Evolutionary conservation across 2,329 filamentous ascomycete species (phyloP).

Genomic region (Scedosporium apiospermum): DNA sequence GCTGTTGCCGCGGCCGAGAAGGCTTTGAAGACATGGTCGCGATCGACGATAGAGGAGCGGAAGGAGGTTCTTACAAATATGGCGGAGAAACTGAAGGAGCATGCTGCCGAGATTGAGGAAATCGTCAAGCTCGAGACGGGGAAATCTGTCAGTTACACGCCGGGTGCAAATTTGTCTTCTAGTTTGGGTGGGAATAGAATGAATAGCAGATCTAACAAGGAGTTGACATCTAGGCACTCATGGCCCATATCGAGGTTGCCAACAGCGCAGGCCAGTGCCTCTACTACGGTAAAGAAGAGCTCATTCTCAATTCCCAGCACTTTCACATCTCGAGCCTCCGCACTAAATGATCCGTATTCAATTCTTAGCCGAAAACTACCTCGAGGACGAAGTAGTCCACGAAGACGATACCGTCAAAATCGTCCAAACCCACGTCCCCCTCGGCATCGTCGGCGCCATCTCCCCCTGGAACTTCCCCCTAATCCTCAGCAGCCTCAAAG

Average conservation of each 20-base stretch:
- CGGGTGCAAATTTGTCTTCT: background rate
- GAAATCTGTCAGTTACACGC: constrained; percentile 11
- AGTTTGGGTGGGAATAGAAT: background rate
- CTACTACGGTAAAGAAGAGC: background rate
- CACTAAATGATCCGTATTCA: too few relatives aligned
- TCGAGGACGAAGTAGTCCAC: constrained; percentile 11
- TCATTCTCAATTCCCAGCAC: background rate
- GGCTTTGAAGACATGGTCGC: constrained; percentile 20
- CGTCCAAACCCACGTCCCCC: constrained; percentile 25
- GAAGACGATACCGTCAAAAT: constrained; percentile 19
- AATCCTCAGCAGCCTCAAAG: constrained; percentile 39
- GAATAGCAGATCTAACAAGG: background rate
- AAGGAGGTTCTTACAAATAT: constrained; percentile 17
- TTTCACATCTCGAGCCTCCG: too few relatives aligned
- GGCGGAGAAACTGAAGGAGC: constrained; percentile 30
- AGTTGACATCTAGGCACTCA: background rate
- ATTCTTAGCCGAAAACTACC: constrained; percentile 6
- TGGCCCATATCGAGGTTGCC: background rate
- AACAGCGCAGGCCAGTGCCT: background rate
- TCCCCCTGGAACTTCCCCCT: constrained; percentile 50
- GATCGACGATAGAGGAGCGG: constrained; percentile 16
- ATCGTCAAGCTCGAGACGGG: constrained; percentile 14
- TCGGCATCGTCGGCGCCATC: constrained; percentile 35
- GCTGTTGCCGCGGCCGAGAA: constrained; percentile 17
- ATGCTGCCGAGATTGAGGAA: constrained; percentile 7